Evolutionary conservation across 495 filamentous ascomycete species (phyloP).

Genomic region (Oidiodendron maius): DNA sequence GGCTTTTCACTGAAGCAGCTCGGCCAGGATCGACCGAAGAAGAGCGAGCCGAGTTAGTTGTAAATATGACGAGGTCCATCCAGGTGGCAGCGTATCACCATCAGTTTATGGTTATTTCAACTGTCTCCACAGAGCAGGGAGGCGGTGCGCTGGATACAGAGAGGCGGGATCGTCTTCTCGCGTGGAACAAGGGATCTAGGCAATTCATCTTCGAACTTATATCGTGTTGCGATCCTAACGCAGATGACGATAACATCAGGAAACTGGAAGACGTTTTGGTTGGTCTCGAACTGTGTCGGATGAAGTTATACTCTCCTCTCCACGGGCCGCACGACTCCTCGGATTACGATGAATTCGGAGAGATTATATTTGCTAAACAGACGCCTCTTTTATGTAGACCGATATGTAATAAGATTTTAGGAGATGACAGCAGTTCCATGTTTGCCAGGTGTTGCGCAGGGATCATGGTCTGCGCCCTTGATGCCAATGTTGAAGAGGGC

Average conservation of each 20-base stretch:
- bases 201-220: not conserved
- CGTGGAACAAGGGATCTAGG: constrained; percentile 3
- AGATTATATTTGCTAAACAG: not conserved
- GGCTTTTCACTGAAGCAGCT: not conserved
- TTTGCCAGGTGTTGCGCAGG: not conserved
- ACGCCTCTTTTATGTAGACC: not conserved
- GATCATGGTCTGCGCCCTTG: not conserved
- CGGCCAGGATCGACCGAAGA: not conserved
- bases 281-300: not conserved
- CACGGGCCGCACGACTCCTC: not conserved
- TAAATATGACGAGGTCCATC: not conserved
- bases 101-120: not conserved
- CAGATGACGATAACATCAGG: not conserved
- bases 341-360: not conserved
- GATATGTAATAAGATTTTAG: not conserved
- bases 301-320: not conserved
- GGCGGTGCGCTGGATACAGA: not conserved
- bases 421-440: not conserved
- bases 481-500: not conserved
- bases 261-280: not conserved
- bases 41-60: not conserved
- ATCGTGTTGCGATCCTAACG: no score
- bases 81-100: not conserved
- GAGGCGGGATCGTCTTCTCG: not conserved
- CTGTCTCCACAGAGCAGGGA: not conserved